These are phyloP conservation scores for Pisolithus orientalis DNA, from an alignment of 768 basidiomycete genomes.

Conservation along the genomic window DNA sequence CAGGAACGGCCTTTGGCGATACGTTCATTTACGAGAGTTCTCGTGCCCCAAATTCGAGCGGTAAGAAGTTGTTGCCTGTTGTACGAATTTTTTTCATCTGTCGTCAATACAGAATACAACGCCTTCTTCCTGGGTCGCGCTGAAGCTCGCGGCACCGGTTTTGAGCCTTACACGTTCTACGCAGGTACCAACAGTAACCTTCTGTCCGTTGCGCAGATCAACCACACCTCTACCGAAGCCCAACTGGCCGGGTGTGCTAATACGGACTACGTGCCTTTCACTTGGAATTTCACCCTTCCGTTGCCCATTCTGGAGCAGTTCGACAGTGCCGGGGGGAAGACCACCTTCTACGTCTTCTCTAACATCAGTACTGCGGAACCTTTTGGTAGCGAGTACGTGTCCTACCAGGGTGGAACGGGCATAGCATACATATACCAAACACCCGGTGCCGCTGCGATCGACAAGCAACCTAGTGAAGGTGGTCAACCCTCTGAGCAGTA, in stretches of 20 bases:
- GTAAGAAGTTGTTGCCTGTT: background rate
- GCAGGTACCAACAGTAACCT: conserved; percentile 8
- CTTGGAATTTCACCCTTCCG: conserved; percentile 5
- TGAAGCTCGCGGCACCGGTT: conserved; percentile 1
- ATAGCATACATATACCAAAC: conserved; percentile 5
- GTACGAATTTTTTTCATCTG: background rate
- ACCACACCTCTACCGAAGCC: conserved; percentile 1
- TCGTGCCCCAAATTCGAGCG: conserved; percentile 6
- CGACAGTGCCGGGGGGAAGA: conserved; percentile 9
- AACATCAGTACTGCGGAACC: background rate
- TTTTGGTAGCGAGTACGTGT: background rate
- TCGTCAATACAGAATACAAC: background rate
- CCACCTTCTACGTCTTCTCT: background rate
- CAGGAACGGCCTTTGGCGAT: background rate
- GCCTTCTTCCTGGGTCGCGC: conserved; percentile 10
- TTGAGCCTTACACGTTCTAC: conserved; percentile 6
- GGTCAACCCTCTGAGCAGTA: background rate
- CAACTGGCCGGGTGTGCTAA: conserved; percentile 5
- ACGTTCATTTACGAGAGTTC: conserved; percentile 5
- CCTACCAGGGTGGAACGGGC: conserved; percentile 1
- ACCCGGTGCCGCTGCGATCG: background rate
- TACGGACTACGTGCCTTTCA: conserved; percentile 2
- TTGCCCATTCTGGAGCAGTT: background rate
- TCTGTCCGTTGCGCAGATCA: conserved; percentile 1
- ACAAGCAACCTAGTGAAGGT: background rate